Percentiles rank a stretch among this genome's conserved stretches.
Conservation (phyloP, 108 stramenopile species). For the Schizochytrium sp. region DNA sequence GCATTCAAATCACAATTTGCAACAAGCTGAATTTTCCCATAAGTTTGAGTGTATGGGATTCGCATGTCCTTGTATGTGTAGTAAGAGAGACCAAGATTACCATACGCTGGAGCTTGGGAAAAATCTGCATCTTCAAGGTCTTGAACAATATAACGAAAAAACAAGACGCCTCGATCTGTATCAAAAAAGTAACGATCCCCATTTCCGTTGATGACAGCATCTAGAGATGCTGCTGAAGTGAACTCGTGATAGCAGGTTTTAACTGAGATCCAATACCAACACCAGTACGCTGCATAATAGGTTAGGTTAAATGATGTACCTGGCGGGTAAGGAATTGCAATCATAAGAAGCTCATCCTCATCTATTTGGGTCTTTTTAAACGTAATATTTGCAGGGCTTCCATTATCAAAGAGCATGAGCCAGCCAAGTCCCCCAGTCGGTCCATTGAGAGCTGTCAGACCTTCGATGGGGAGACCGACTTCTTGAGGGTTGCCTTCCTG, state of each 20-base stretch:
- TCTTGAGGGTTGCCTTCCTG: background rate
- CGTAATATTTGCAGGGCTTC: background rate
- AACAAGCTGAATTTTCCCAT: background rate
- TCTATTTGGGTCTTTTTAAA: background rate
- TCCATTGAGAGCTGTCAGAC: background rate
- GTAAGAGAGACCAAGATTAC: background rate
- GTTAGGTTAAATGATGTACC: conserved; percentile 18
- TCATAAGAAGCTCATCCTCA: conserved; percentile 2
- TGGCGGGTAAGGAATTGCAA: conserved; percentile 35
- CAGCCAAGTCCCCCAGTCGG: background rate
- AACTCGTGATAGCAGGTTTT: background rate
- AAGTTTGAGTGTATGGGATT: background rate
- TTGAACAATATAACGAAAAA: background rate
- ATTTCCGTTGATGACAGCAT: background rate
- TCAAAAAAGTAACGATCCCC: conserved; percentile 41
- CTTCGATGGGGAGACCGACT: background rate
- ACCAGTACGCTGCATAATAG: conserved; percentile 13
- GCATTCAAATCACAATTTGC: background rate
- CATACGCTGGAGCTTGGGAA: background rate
- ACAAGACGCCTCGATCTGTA: background rate
- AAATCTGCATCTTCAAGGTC: background rate
- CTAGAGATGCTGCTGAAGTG: background rate
- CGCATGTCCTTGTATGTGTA: background rate
- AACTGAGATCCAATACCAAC: background rate
- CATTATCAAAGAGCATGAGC: conserved; percentile 52